phyloP scores from a whole-genome alignment of 169 alveolate genomes.

The Eimeria praecox region DNA sequence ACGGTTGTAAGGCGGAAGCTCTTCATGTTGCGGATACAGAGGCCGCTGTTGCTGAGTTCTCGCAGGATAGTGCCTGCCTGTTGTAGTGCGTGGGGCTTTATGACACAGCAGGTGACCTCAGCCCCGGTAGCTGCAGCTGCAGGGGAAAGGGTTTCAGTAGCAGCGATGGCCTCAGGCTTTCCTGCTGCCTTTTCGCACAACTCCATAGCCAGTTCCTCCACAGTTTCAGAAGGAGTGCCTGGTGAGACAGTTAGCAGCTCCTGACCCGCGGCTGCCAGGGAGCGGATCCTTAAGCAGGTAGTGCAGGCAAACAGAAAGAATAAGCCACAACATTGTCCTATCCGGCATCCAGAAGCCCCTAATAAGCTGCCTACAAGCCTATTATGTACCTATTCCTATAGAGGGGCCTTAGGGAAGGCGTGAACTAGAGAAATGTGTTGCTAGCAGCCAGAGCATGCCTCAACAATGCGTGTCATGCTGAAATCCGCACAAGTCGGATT shows the following conservation, averaged over 20 bases:
- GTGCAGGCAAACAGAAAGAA: not conserved
- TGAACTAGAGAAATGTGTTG: not conserved
- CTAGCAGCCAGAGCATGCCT: not conserved
- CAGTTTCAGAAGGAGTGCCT: constrained; percentile 19
- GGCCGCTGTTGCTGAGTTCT: constrained; percentile 90
- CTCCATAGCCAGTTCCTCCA: constrained; percentile 7
- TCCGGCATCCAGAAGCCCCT: not conserved
- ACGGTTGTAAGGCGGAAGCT: constrained; percentile 90
- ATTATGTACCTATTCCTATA: not conserved
- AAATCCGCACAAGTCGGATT: not conserved
- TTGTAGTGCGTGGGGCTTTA: constrained; percentile 86
- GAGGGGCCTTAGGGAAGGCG: not conserved
- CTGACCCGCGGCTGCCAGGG: not conserved
- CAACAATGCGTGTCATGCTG: no score
- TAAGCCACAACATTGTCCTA: not conserved
- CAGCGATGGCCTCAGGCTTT: not conserved
- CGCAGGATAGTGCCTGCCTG: constrained; percentile 93
- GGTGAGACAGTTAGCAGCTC: not conserved
- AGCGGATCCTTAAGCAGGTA: not conserved
- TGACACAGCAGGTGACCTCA: constrained; percentile 92
- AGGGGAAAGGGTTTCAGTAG: not conserved
- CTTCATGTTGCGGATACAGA: constrained; percentile 92
- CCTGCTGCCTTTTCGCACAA: not conserved
- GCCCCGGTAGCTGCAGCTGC: not conserved
- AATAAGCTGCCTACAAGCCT: not conserved